These are phyloP conservation scores for Solanum etuberosum DNA, from an alignment of 257 asterid genomes.

Conservation along the genomic window DNA sequence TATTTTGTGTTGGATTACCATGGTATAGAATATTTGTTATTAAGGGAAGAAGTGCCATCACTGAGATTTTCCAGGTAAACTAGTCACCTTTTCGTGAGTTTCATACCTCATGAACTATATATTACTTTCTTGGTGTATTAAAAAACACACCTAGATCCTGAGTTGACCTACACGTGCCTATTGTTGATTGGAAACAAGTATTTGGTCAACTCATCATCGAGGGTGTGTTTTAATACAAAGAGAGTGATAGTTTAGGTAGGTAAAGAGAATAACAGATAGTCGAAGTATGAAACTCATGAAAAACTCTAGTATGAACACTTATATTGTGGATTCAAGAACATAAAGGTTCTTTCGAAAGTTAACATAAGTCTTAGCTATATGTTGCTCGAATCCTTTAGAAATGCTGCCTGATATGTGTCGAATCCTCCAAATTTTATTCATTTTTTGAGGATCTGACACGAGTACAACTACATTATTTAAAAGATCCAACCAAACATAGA, in stretches of 20 bases:
- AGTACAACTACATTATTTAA: not conserved
- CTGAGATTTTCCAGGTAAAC: conserved; percentile 40
- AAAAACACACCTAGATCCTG: not conserved
- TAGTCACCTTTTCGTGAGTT: not conserved
- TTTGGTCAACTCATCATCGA: not conserved
- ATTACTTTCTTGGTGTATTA: not conserved
- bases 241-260: not conserved
- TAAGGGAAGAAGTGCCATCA: conserved; percentile 55
- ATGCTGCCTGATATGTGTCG: not conserved
- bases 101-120: not conserved
- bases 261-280: not conserved
- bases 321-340: not conserved
- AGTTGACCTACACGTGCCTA: not conserved
- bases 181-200: not conserved
- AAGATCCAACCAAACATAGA: not conserved
- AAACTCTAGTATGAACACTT: not conserved
- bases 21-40: conserved; percentile 42
- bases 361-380: not conserved
- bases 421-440: not conserved
- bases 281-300: not conserved
- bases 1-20: conserved; percentile 39
- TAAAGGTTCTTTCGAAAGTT: not conserved
- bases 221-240: not conserved
- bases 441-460: not conserved
- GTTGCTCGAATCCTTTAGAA: not conserved